Evolutionary conservation across 2,329 filamentous ascomycete genomes (phyloP).

Genomic region (Xylaria sp.): DNA sequence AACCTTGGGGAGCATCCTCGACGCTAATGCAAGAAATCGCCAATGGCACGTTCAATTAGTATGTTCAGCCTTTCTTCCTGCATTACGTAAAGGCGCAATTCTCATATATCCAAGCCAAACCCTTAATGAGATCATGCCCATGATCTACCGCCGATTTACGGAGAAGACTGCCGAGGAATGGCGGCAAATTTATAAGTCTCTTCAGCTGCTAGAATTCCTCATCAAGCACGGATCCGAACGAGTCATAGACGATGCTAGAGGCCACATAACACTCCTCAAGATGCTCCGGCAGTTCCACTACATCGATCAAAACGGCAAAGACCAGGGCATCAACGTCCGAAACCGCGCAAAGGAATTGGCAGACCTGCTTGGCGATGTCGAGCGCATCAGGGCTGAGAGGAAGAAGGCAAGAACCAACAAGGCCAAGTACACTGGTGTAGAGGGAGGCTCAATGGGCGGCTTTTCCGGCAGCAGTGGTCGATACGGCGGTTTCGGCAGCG

Average conservation of each 20-base stretch:
- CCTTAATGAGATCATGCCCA: conserved; percentile 99
- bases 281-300: conserved; percentile 99
- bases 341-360: conserved; percentile 96
- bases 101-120: conserved; percentile 73
- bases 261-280: conserved; percentile 93
- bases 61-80: conserved; percentile 53
- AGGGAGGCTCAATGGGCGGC: conserved; percentile 77
- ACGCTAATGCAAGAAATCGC: conserved; percentile 97
- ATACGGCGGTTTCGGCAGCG: conserved; percentile 93
- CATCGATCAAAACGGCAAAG: conserved; percentile 96
- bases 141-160: conserved; percentile 99
- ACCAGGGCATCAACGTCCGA: conserved; percentile 96
- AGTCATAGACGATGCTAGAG: conserved; percentile 95
- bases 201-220: conserved; percentile 95
- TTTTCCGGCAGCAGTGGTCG: conserved; percentile 66
- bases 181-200: conserved; percentile 98
- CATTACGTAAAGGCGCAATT: background rate
- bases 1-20: conserved; percentile 91
- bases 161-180: conserved; percentile 98
- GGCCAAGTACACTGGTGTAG: conserved; percentile 95
- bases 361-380: conserved; percentile 92
- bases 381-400: conserved; percentile 80
- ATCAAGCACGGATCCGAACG: conserved; percentile 98
- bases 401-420: conserved; percentile 93
- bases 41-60: conserved; percentile 98